Base-by-base conservation (phyloP, 768 basidiomycete species). In the Melanogaster broomeanus region DNA sequence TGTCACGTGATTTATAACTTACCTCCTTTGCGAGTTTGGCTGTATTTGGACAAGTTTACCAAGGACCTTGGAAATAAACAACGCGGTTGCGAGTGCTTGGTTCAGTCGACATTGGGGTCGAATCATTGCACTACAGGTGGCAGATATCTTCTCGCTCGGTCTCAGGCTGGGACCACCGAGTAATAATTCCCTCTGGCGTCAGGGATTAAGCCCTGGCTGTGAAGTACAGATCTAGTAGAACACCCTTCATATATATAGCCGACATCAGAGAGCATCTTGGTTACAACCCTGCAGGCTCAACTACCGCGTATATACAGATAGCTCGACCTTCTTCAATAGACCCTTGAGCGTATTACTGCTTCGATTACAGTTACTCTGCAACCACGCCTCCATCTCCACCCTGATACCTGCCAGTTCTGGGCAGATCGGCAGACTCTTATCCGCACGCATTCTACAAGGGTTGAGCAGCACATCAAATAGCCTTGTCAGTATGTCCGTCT, bases 381-480 rank as follows among this genome's bases (percentile, higher is more conserved):
- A 65, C 93, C 93, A 98, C 15, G 55, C 57, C 73, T 97, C 93
- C 87, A 99, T 93, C 67, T 94, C 88, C 30, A 57, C 70, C 56
- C 95, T 77, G 12, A 98, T 56, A 25, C 52, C 72, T 1, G 64
- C 77, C 45, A 98, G 67, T 68, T 89, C 85, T 42, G 83, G 78
- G 44, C 78, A 81, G 31, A 98, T 74, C 0, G 96, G 96, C 38
- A 98, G 66, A 15, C 74, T 65, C 16, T 81, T 79, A 46, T 82
- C 82, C 12, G 75, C 63, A 13, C 79, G 76, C 16, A 82, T 79
- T n/a, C 75, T 58, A 33, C 75, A 71, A 1, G 97, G 88, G 68
- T 98, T 98, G 51, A 99, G 83, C 49, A 98, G 72, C 25, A 88
- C 57, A 60, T 95, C 88, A 66, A 99, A 98, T 39, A 97, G 62